Conservation (phyloP, 495 filamentous ascomycete species). For the Echria macrotheca region DNA sequence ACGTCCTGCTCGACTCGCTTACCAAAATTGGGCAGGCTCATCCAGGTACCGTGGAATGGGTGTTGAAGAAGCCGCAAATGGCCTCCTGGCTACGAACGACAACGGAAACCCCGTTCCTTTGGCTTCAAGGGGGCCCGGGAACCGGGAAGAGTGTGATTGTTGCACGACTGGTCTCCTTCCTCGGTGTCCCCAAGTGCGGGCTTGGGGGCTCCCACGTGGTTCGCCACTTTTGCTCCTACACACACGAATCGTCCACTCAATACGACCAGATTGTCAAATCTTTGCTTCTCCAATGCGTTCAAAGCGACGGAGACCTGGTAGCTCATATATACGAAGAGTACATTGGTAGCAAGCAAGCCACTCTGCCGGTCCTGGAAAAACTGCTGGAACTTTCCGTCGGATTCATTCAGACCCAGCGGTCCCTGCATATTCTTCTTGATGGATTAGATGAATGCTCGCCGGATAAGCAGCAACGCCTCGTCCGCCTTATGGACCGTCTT, state of each 20-base stretch:
- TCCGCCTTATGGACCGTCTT: background rate
- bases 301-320: slow-evolving; percentile 16
- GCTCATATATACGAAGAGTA: slow-evolving; percentile 23
- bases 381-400: slow-evolving; percentile 13
- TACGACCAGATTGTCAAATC: slow-evolving; percentile 29
- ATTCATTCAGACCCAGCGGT: background rate
- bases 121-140: slow-evolving; percentile 27
- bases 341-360: slow-evolving; percentile 11
- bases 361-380: slow-evolving; percentile 15
- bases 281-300: slow-evolving; percentile 25
- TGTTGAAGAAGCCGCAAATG: slow-evolving; percentile 20
- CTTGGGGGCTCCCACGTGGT: slow-evolving; percentile 16
- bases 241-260: slow-evolving; percentile 22
- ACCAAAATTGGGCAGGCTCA: slow-evolving; percentile 13
- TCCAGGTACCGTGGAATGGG: slow-evolving; percentile 27
- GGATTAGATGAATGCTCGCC: slow-evolving; percentile 19
- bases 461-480: slow-evolving; percentile 10
- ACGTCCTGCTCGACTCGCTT: slow-evolving; percentile 19
- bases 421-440: background rate
- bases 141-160: slow-evolving; percentile 29
- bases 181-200: slow-evolving; percentile 5
- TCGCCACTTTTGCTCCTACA: slow-evolving; percentile 26
- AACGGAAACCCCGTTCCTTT: slow-evolving; percentile 14
- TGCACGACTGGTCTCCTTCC: slow-evolving; percentile 19
- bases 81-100: slow-evolving; percentile 19